These are phyloP conservation scores for Populus deltoides DNA, from an alignment of 345 rosid genomes.

Conservation along the genomic window DNA sequence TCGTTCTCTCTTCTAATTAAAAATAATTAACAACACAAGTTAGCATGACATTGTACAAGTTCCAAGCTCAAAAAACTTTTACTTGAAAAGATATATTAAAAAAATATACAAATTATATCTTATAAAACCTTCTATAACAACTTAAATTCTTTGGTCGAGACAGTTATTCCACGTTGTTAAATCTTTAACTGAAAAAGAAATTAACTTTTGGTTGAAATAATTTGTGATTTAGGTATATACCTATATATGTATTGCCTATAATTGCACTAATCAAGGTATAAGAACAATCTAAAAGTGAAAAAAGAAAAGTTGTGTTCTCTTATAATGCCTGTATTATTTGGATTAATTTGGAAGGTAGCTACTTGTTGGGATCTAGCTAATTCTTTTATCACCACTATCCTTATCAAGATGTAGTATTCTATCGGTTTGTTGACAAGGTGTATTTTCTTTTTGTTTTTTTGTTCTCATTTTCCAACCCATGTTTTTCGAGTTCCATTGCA, in stretches of 20 bases:
- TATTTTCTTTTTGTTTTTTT: background rate
- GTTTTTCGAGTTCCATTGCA: background rate
- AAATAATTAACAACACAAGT: too few species aligned
- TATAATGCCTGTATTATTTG: slow-evolving; percentile 1
- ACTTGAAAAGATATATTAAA: too few species aligned
- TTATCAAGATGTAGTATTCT: background rate
- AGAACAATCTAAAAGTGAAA: background rate
- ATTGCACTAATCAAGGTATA: background rate
- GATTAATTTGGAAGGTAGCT: slow-evolving; percentile 12
- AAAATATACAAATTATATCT: too few species aligned
- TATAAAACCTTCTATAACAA: too few species aligned
- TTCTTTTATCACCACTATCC: background rate
- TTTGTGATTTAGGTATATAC: background rate
- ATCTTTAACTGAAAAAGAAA: background rate
- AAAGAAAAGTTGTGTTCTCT: background rate
- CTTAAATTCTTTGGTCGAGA: too few species aligned
- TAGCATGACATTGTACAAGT: too few species aligned
- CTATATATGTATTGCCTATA: background rate
- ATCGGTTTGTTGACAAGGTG: background rate
- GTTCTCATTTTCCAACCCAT: background rate
- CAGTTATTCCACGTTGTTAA: too few species aligned
- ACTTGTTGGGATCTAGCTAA: background rate
- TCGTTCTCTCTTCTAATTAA: too few species aligned
- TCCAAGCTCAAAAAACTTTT: too few species aligned
- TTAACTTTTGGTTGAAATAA: background rate